phyloP scores from a whole-genome alignment of 768 basidiomycete species.

The Agrocybe praecox region DNA sequence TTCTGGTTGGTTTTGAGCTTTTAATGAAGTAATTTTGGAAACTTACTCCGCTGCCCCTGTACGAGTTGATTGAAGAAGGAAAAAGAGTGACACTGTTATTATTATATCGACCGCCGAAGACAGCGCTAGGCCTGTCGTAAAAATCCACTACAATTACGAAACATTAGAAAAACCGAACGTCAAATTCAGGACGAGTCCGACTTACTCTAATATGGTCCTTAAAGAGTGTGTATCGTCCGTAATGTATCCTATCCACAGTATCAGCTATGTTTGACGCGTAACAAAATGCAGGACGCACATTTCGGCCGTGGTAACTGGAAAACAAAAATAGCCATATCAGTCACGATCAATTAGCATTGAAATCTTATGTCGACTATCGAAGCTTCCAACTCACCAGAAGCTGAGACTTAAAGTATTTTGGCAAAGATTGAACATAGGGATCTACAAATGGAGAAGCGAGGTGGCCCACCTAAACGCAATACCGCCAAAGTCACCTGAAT shows the following conservation, averaged over 20 bases:
- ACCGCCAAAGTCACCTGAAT: slow-evolving; percentile 25
- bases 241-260: slow-evolving; percentile 21
- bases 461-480: slow-evolving; percentile 22
- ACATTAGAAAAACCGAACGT: background rate
- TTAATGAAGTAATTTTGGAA: background rate
- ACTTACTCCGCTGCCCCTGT: slow-evolving; percentile 40
- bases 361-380: background rate
- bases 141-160: slow-evolving; percentile 53
- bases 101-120: slow-evolving; percentile 51
- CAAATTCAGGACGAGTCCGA: background rate
- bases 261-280: background rate
- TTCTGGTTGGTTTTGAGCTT: slow-evolving; percentile 1
- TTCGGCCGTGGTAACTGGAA: slow-evolving; percentile 27
- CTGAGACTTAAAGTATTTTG: slow-evolving; percentile 21
- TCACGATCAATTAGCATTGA: background rate
- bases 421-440: background rate
- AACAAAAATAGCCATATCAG: background rate
- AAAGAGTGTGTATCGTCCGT: slow-evolving; percentile 18
- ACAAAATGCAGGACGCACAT: slow-evolving; percentile 20
- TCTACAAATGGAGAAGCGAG: background rate
- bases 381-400: slow-evolving; percentile 25
- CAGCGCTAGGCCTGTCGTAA: slow-evolving; percentile 53
- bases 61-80: slow-evolving; percentile 40
- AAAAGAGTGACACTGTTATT: slow-evolving; percentile 47
- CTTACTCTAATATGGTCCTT: slow-evolving; percentile 21